Base-by-base conservation (phyloP, 441 rosid genomes). In the Aquilaria agallochum region DNA sequence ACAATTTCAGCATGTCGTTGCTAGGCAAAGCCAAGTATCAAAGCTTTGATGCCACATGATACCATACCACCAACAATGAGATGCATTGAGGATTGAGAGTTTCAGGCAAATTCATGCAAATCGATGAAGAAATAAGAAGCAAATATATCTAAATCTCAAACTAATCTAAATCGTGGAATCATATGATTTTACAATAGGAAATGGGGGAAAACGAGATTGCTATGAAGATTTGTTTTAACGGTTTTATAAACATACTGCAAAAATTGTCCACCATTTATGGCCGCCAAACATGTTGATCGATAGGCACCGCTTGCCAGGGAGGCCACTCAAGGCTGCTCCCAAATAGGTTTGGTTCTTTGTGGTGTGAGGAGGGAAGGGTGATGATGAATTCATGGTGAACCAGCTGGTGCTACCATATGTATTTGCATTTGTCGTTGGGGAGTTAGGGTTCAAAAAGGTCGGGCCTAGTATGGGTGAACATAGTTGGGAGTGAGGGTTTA, bases 371-470 rank as follows among this genome's bases (percentile, higher is more conserved):
- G 67, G 95, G 79, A 3, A 78, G 97, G 55, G 76, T 86, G 2
- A 94, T 93, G 50, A 93, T 83, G 97, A 82, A 68, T 93, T 88
- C 53, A 80, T 64, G 9, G 90, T 93, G 98, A 85, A 86, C 59
- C 95, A 86, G 78, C 95, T 91, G 1, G 80, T 93, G 12, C 97
- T 96, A 11, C 95, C 98, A 4, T 93, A 93, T 50, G 62, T 90
- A 59, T 93, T 93, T 62, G 97, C 98, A 0, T 88, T 93, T 11
- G 98, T 97, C 1, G 87, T 87, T 9, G 98, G 96, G 64, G 92
- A 80, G 73, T 61, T 90, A 31, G 92, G 92, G 42, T 85, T 68
- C 42, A 67, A 87, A 42, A 97, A 88, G 46, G 95, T 88, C 9
- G 97, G 98, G 31, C 86, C 96, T 7, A 81, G 1, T 20, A 20